Conservation (phyloP, 345 rosid species). For the Salix brachista region DNA sequence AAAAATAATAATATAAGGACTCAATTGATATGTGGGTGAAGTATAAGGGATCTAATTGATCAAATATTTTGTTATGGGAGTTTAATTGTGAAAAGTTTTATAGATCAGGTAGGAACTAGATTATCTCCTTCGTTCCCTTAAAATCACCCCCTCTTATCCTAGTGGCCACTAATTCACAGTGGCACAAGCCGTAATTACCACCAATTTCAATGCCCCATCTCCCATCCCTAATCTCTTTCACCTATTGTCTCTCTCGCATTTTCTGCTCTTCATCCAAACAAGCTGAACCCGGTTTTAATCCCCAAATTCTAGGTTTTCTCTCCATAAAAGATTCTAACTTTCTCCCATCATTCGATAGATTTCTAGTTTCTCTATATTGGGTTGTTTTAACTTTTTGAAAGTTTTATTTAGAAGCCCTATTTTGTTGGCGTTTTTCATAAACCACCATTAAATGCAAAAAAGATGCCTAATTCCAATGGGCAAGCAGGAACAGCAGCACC, state of each 20-base stretch:
- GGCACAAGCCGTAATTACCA: neutral
- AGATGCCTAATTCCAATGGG: slow-evolving; percentile 22
- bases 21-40: neutral
- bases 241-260: neutral
- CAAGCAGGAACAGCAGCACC: slow-evolving; percentile 8
- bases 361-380: neutral
- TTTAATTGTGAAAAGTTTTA: neutral
- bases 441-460: neutral
- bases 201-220: neutral
- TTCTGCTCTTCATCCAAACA: neutral
- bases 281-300: neutral
- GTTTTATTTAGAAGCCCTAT: neutral
- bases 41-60: too few relatives aligned
- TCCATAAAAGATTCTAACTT: neutral
- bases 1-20: neutral
- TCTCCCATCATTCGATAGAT: neutral
- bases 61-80: neutral
- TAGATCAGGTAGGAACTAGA: too few relatives aligned
- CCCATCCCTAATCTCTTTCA: neutral
- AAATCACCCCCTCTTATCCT: neutral
- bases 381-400: neutral
- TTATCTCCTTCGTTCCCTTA: neutral
- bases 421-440: neutral
- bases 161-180: neutral
- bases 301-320: neutral